phyloP scores from a whole-genome alignment of 2,329 filamentous ascomycete species.

The Aspergillus sp. region DNA sequence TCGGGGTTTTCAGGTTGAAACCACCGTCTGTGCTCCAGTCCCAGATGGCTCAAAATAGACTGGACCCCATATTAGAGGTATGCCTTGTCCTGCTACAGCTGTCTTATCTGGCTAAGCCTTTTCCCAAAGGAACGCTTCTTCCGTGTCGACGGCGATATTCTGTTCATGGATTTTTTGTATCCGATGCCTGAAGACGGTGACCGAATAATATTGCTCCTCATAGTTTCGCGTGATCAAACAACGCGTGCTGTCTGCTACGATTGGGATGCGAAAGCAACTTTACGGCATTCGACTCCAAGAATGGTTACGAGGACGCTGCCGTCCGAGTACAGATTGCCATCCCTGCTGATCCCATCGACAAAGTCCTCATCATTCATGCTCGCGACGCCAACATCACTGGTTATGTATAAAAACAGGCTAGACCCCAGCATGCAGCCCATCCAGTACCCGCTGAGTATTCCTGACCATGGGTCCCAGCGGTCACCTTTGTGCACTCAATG shows the following conservation, averaged over 20 bases:
- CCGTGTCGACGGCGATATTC: slow-evolving; percentile 60
- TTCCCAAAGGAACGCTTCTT: slow-evolving; percentile 37
- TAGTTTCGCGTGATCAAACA: slow-evolving; percentile 38
- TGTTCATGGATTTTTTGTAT: slow-evolving; percentile 78
- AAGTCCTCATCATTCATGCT: slow-evolving; percentile 62
- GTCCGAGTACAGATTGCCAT: slow-evolving; percentile 46
- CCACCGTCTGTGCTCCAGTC: slow-evolving; percentile 43
- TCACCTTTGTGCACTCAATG: slow-evolving; percentile 70
- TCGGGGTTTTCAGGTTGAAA: slow-evolving; percentile 64
- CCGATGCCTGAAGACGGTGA: slow-evolving; percentile 57
- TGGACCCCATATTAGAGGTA: slow-evolving; percentile 54
- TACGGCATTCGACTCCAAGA: slow-evolving; percentile 19
- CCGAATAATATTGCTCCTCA: slow-evolving; percentile 66
- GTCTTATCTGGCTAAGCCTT: neutral
- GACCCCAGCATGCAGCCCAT: slow-evolving; percentile 15
- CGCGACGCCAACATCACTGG: slow-evolving; percentile 52
- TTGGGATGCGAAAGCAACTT: slow-evolving; percentile 40
- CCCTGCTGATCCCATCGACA: slow-evolving; percentile 62
- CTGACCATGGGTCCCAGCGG: slow-evolving; percentile 15
- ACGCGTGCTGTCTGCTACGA: slow-evolving; percentile 43
- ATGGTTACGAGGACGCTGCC: slow-evolving; percentile 22
- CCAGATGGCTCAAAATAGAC: slow-evolving; percentile 40
- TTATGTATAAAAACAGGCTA: slow-evolving; percentile 36
- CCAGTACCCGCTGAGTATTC: slow-evolving; percentile 21
- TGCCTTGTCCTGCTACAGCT: slow-evolving; percentile 5